Evolutionary conservation across 169 alveolate species (phyloP).

Genomic region (Hepatocystis sp.): DNA sequence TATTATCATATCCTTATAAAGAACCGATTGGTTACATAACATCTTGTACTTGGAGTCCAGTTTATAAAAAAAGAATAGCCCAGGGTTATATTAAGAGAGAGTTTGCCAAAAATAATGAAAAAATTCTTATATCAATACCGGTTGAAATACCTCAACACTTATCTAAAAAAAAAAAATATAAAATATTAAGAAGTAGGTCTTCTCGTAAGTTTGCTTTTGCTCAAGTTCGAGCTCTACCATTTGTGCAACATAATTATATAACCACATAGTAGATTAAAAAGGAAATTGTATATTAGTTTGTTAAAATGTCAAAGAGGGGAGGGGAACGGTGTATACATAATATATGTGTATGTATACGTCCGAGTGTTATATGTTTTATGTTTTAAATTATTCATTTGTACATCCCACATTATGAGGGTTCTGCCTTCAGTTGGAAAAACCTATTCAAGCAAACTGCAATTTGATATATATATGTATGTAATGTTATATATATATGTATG

Average conservation of each 20-base stretch:
- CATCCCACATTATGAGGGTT: too few species aligned
- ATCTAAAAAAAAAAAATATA: conserved; percentile 68
- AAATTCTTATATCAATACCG: conserved; percentile 72
- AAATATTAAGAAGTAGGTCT: conserved; percentile 63
- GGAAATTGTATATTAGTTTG: too few species aligned
- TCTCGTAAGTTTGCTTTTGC: conserved; percentile 67
- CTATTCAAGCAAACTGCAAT: too few species aligned
- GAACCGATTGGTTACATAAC: conserved; percentile 69
- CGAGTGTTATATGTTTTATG: too few species aligned
- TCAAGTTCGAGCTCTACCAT: conserved; percentile 68
- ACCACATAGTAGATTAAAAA: neutral
- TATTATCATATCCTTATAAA: conserved; percentile 70
- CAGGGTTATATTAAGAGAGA: conserved; percentile 75
- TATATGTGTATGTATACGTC: too few species aligned
- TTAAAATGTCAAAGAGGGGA: too few species aligned
- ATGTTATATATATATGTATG: too few species aligned
- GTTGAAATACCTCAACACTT: conserved; percentile 58
- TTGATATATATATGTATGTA: too few species aligned
- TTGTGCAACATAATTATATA: conserved; percentile 50
- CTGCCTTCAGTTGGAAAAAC: too few species aligned
- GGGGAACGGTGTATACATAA: too few species aligned
- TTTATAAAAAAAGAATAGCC: conserved; percentile 64
- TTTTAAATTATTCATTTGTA: too few species aligned
- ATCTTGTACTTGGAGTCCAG: conserved; percentile 76
- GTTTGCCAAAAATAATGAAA: conserved; percentile 71